phyloP scores from a whole-genome alignment of 257 asterid genomes.

The Salvia rosmarinus region DNA sequence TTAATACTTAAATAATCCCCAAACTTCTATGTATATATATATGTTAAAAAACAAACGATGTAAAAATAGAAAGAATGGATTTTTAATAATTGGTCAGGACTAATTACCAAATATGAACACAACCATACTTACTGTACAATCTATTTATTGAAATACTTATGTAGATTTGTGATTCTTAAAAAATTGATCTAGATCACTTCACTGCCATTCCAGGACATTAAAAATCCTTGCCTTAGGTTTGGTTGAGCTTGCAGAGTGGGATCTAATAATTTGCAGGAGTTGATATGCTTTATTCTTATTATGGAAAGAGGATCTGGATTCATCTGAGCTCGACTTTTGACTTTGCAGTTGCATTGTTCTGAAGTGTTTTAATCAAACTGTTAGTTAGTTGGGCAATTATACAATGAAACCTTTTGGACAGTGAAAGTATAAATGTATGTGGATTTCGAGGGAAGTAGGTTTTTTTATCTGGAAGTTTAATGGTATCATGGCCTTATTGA shows the following conservation, averaged over 20 bases:
- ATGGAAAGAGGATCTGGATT: neutral
- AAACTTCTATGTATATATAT: too few relatives aligned
- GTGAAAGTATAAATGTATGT: neutral
- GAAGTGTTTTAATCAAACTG: slow-evolving; percentile 1
- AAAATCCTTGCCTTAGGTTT: neutral
- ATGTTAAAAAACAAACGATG: too few relatives aligned
- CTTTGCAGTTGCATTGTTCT: slow-evolving; percentile 11
- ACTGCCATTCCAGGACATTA: neutral
- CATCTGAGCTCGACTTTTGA: neutral
- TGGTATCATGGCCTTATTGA: slow-evolving; percentile 16
- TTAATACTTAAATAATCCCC: too few relatives aligned
- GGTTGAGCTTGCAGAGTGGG: neutral
- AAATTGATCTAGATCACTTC: neutral
- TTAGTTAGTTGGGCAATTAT: neutral
- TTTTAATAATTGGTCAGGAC: too few relatives aligned
- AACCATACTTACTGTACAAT: too few relatives aligned
- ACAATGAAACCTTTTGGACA: neutral
- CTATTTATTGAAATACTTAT: neutral
- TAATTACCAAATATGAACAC: too few relatives aligned
- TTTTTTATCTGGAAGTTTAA: neutral
- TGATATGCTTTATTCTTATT: neutral
- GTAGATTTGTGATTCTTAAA: neutral
- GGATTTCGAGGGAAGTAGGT: slow-evolving; percentile 8
- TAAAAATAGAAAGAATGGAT: too few relatives aligned
- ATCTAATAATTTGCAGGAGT: slow-evolving; percentile 12